A percentile compares a stretch with the other conserved stretches of the same genome.
phyloP scores from a whole-genome alignment of 148 eudicot species.

The Nyssa sinensis region DNA sequence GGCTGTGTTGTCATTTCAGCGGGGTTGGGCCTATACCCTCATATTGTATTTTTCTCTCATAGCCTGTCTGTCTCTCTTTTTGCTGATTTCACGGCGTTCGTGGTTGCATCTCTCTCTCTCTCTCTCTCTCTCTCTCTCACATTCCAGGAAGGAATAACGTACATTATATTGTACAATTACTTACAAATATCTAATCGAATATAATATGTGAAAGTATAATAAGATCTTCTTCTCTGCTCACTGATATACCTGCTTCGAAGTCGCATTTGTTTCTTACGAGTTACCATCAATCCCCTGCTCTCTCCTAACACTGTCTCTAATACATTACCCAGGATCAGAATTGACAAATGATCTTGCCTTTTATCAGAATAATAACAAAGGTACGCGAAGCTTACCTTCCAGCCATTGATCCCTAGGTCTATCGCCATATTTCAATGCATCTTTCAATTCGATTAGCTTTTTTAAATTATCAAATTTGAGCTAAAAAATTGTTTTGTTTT shows the following conservation, averaged over 20 bases:
- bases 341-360: neutral
- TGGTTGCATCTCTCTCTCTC: neutral
- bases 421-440: neutral
- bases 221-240: neutral
- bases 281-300: neutral
- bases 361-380: neutral
- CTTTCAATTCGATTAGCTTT: neutral
- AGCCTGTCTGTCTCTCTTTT: neutral
- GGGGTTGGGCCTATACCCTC: no score
- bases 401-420: conserved; percentile 2
- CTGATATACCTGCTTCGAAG: neutral
- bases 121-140: neutral
- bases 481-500: neutral
- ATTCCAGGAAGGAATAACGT: no score
- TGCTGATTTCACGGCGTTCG: conserved; percentile 4
- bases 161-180: no score
- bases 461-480: neutral
- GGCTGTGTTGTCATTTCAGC: no score
- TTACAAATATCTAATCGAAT: neutral
- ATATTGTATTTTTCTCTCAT: no score
- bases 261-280: neutral
- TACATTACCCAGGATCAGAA: neutral
- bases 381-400: neutral
- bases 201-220: neutral
- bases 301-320: neutral